Base-by-base conservation (phyloP, 805 yeast species). In the Groenewaldozyma salmanticensis region DNA sequence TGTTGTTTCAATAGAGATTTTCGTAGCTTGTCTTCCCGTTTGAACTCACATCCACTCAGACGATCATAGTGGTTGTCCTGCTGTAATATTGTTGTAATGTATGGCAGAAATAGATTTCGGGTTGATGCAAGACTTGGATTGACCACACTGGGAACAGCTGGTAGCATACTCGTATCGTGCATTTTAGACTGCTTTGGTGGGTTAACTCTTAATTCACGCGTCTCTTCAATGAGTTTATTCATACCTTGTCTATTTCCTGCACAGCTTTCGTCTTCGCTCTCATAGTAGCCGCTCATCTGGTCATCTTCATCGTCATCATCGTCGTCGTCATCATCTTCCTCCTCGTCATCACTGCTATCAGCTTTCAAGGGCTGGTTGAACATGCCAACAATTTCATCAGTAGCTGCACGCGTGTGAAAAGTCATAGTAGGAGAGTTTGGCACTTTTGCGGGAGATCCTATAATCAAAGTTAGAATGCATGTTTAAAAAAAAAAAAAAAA, bases 401-500 rank as follows among this genome's bases (percentile, higher is more conserved):
- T 72, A 2, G 95, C 90, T 52, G 77, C 75, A 38, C 77, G 75
- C 0, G 95, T 81, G 54, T 72, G 80, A 53, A 79, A 62, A 0
- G 96, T 87, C 48, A 81, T 71, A 0, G 95, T 86, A 1, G 94
- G 94, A 0, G 94, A 81, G 4, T 40, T 37, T 5, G 45, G 42
- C 13, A 37, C 17, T 27, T 33, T 27, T 4, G 29, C 24, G 11
- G 42, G 45, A 13, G 45, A 42, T 4, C 21, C 45, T 42, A 15
- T 15, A 19, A 6, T 4, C 19, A n/a, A 13, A 9, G 29, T 24
- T 24, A 24, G 29, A 7, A 24, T 24, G n/a, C n/a, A n/a, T n/a
- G n/a, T n/a, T n/a, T n/a, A n/a, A n/a, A n/a, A n/a, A n/a, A n/a
- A n/a, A n/a, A n/a, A n/a, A n/a, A n/a, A 24, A 24, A 13, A 24